Evolutionary conservation across 208 protist genomes (phyloP).

Genomic region (Strigomonas culicis): DNA sequence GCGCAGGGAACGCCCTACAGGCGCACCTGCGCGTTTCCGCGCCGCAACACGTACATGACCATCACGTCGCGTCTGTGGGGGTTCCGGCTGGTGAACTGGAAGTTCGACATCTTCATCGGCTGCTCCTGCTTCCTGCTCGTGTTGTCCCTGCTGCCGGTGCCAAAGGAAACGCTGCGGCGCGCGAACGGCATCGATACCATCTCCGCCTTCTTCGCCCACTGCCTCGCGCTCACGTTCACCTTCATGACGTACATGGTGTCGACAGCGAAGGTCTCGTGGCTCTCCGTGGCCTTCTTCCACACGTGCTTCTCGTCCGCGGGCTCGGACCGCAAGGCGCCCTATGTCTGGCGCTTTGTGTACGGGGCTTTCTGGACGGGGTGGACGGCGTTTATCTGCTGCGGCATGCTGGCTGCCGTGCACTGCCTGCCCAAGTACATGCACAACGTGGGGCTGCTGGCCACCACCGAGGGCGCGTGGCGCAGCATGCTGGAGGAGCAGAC

Average conservation of each 20-base stretch:
- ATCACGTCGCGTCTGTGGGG: slow-evolving; percentile 58
- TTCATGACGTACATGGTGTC: slow-evolving; percentile 45
- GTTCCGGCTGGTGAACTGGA: slow-evolving; percentile 83
- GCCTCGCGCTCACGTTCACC: slow-evolving; percentile 30
- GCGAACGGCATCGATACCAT: slow-evolving; percentile 11
- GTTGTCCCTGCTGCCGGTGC: slow-evolving; percentile 54
- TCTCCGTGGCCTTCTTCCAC: slow-evolving; percentile 45
- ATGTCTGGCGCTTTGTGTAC: slow-evolving; percentile 48
- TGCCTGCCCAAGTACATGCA: slow-evolving; percentile 45
- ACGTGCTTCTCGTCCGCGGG: slow-evolving; percentile 51
- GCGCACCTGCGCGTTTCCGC: slow-evolving; percentile 53
- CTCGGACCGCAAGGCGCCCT: slow-evolving; percentile 28
- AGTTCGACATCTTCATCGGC: slow-evolving; percentile 80
- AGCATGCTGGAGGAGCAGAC: slow-evolving; percentile 59
- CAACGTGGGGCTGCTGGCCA: slow-evolving; percentile 43
- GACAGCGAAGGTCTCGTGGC: slow-evolving; percentile 42
- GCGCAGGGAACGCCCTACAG: slow-evolving; percentile 59
- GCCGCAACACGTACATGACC: slow-evolving; percentile 51
- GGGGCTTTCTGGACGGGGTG: slow-evolving; percentile 44
- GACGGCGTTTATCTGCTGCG: slow-evolving; percentile 40
- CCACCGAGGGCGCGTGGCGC: slow-evolving; percentile 37
- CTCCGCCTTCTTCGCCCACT: slow-evolving; percentile 22
- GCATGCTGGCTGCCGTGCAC: slow-evolving; percentile 46
- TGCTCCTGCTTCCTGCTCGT: slow-evolving; percentile 64
- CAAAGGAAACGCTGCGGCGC: slow-evolving; percentile 17